phyloP scores from a whole-genome alignment of 352 stramenopile genomes.

The Porosira glacialis region DNA sequence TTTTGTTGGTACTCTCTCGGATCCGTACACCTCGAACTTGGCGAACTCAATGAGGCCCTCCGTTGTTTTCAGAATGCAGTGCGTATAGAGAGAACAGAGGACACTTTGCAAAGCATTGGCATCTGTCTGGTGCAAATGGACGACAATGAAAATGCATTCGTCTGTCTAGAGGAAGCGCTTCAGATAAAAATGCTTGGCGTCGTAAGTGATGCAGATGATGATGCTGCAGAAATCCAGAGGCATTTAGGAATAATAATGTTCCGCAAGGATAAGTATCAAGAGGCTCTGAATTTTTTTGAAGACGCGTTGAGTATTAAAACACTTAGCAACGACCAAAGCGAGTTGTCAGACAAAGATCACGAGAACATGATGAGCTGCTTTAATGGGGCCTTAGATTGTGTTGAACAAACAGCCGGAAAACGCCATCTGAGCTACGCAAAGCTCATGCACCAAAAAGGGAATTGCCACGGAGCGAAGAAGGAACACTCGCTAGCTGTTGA shows the following conservation, averaged over 20 bases:
- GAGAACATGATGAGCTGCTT: conserved; percentile 51
- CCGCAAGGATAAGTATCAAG: conserved; percentile 52
- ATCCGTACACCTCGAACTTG: conserved; percentile 40
- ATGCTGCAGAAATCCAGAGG: conserved; percentile 60
- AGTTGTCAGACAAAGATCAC: conserved; percentile 52
- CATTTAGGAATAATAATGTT: conserved; percentile 58
- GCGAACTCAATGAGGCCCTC: conserved; percentile 43
- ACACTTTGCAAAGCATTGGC: conserved; percentile 53
- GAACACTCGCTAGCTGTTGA: conserved; percentile 60
- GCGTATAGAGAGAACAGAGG: conserved; percentile 48
- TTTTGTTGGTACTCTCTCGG: conserved; percentile 66
- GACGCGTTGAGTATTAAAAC: conserved; percentile 58
- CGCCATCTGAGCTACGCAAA: conserved; percentile 56
- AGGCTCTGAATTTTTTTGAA: conserved; percentile 57
- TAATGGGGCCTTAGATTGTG: conserved; percentile 52
- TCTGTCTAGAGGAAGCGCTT: conserved; percentile 55
- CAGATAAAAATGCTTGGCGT: conserved; percentile 57
- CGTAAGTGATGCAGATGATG: conserved; percentile 44
- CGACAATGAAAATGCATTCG: conserved; percentile 64
- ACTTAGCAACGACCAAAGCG: conserved; percentile 12
- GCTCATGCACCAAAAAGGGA: conserved; percentile 57
- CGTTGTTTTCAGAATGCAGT: conserved; percentile 58
- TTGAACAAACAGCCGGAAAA: conserved; percentile 39
- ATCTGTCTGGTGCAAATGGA: conserved; percentile 51
- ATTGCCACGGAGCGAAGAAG: conserved; percentile 42